phyloP scores from a whole-genome alignment of 2,329 filamentous ascomycete species.

The Aspergillus japonicus region DNA sequence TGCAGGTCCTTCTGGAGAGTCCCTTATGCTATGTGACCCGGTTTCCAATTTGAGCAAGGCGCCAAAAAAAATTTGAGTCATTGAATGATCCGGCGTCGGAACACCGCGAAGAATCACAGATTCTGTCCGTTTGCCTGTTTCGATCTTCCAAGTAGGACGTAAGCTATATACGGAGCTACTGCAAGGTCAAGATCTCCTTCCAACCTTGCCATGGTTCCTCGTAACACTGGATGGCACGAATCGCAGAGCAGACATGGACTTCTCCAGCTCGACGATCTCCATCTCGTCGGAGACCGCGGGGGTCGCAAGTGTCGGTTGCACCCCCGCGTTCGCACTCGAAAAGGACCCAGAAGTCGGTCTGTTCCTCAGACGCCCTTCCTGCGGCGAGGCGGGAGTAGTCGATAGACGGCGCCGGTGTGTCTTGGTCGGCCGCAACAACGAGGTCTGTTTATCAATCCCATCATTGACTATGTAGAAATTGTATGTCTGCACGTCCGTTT shows the following conservation, averaged over 20 bases:
- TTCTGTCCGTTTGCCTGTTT: conserved; percentile 17
- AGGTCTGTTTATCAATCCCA: conserved; percentile 82
- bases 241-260: conserved; percentile 45
- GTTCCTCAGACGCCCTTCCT: conserved; percentile 35
- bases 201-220: conserved; percentile 25
- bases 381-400: conserved; percentile 28
- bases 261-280: conserved; percentile 40
- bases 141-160: background rate
- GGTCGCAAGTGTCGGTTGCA: conserved; percentile 3
- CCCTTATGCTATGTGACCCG: background rate
- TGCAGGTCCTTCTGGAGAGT: background rate
- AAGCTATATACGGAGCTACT: background rate
- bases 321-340: background rate
- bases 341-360: conserved; percentile 31
- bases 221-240: conserved; percentile 47
- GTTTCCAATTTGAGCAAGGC: background rate
- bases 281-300: conserved; percentile 20
- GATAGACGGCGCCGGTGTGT: conserved; percentile 37
- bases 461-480: conserved; percentile 84
- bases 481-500: conserved; percentile 57
- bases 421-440: conserved; percentile 61
- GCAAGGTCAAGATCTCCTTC: conserved; percentile 14
- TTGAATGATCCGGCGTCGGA: background rate
- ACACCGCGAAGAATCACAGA: background rate
- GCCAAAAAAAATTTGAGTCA: background rate